Evolutionary conservation across 2,329 filamentous ascomycete species (phyloP).

Genomic region (Ophiostoma ulmi): DNA sequence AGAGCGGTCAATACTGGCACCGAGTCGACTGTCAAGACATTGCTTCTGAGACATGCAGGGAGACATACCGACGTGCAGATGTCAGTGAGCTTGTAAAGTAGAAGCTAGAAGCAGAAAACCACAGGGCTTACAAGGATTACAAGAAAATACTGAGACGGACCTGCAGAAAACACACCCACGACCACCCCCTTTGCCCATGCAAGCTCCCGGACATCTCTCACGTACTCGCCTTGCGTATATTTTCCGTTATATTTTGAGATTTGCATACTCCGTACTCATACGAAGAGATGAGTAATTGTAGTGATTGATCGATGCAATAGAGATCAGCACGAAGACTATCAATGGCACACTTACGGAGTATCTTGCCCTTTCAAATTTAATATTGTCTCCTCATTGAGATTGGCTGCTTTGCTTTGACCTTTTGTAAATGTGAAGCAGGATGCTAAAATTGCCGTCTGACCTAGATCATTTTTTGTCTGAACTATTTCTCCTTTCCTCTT

Average conservation of each 20-base stretch:
- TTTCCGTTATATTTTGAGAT: slow-evolving; percentile 3
- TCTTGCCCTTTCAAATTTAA: neutral
- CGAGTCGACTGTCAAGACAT: neutral
- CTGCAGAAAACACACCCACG: neutral
- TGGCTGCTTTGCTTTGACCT: neutral
- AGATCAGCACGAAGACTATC: neutral
- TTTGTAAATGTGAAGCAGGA: neutral
- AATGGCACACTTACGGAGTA: neutral
- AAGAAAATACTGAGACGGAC: neutral
- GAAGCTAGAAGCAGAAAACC: neutral
- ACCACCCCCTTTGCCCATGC: neutral
- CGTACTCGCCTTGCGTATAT: neutral
- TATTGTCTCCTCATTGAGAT: neutral
- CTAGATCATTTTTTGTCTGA: neutral
- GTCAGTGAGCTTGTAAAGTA: neutral
- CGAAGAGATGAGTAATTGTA: neutral
- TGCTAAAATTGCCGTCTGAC: neutral
- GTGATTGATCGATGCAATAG: neutral
- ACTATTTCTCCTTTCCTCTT: neutral
- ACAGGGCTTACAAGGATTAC: neutral
- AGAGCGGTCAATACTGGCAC: neutral
- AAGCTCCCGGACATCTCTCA: neutral
- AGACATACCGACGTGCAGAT: neutral
- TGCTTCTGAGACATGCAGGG: neutral
- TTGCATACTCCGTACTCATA: neutral